phyloP scores from a whole-genome alignment of 768 basidiomycete genomes.

The Tylopilus sp. region DNA sequence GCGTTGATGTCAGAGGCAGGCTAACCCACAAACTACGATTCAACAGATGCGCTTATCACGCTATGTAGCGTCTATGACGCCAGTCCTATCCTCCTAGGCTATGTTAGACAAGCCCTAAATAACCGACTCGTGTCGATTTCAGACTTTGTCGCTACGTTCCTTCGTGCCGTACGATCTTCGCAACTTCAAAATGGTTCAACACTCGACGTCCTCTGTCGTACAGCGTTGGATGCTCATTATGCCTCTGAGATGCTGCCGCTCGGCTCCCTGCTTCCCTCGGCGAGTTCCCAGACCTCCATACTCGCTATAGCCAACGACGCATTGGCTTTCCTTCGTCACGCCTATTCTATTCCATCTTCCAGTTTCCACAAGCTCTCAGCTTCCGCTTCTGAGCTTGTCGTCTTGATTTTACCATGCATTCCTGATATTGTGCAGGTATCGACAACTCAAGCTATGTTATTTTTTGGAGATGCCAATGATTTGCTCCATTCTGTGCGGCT shows the following conservation, averaged over 20 bases:
- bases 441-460: conserved; percentile 53
- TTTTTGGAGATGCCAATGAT: conserved; percentile 48
- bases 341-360: conserved; percentile 49
- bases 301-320: conserved; percentile 59
- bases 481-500: conserved; percentile 53
- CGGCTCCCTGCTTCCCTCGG: conserved; percentile 52
- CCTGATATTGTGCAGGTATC: conserved; percentile 61
- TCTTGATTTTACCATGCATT: conserved; percentile 58
- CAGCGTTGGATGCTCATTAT: conserved; percentile 63
- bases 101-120: conserved; percentile 58
- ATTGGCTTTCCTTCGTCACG: conserved; percentile 54
- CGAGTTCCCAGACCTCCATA: conserved; percentile 46
- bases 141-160: conserved; percentile 61
- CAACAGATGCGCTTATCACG: conserved; percentile 63
- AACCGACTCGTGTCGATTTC: conserved; percentile 54
- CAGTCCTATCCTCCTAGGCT: conserved; percentile 63
- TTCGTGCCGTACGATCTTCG: conserved; percentile 62
- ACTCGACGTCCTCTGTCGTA: conserved; percentile 64
- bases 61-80: conserved; percentile 68
- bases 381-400: conserved; percentile 62
- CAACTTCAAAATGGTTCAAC: conserved; percentile 64
- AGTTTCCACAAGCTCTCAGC: conserved; percentile 52
- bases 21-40: neutral
- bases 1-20: neutral
- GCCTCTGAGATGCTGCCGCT: conserved; percentile 49